A percentile compares a stretch with the other conserved stretches of the same genome.
These are phyloP conservation scores for Phoma sp. DNA, from an alignment of 2,329 filamentous ascomycete species.

Conservation along the genomic window DNA sequence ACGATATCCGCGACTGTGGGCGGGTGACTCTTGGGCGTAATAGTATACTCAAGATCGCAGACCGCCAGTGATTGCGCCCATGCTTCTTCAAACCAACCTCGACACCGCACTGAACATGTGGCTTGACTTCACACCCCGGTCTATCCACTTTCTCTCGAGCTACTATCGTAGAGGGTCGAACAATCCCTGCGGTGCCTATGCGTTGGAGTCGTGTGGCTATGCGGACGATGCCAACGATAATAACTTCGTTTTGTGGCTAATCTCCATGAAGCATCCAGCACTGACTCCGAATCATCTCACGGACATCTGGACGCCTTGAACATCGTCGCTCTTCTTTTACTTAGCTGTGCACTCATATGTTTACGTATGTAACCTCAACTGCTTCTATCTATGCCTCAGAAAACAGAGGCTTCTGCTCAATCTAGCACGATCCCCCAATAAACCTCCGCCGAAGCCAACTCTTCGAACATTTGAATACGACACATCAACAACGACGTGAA, in stretches of 20 bases:
- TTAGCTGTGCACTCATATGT: neutral
- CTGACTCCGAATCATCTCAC: neutral
- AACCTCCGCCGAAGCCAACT: neutral
- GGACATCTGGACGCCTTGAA: neutral
- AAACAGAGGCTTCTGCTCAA: neutral
- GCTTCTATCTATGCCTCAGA: neutral
- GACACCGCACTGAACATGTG: neutral
- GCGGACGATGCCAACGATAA: slow-evolving; percentile 6
- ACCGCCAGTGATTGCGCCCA: neutral
- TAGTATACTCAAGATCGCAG: neutral
- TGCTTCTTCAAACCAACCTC: neutral
- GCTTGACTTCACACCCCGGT: neutral
- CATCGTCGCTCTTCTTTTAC: neutral
- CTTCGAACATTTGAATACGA: neutral
- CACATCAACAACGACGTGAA: neutral
- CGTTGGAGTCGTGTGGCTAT: slow-evolving; percentile 5
- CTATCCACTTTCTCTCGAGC: neutral
- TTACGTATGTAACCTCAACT: neutral
- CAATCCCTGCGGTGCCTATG: slow-evolving; percentile 4
- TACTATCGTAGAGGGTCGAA: neutral
- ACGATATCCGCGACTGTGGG: slow-evolving; percentile 3
- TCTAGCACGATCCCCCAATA: neutral
- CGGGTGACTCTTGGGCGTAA: slow-evolving; percentile 1
- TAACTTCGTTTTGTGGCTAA: slow-evolving; percentile 3
- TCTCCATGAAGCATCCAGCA: slow-evolving; percentile 9